Evolutionary conservation across 441 rosid species (phyloP).

Genomic region (Hura crepitans): DNA sequence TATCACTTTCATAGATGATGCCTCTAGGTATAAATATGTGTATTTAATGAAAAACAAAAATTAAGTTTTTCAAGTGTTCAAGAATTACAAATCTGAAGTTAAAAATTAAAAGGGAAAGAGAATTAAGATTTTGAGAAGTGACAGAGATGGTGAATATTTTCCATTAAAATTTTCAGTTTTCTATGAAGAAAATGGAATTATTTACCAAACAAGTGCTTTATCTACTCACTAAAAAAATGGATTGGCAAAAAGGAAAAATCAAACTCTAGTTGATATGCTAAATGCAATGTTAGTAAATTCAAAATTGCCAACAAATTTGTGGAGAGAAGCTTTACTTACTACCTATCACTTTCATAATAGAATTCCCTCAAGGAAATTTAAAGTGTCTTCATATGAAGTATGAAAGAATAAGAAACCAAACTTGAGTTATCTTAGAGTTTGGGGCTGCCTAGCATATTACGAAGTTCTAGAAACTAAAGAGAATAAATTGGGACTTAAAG

Average conservation of each 20-base stretch:
- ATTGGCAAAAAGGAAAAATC: background rate
- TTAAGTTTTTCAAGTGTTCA: background rate
- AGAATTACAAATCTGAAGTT: background rate
- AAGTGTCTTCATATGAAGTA: too few relatives aligned
- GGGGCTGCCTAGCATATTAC: too few relatives aligned
- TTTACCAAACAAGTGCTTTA: background rate
- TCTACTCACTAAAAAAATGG: background rate
- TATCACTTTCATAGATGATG: too few relatives aligned
- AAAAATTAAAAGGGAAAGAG: background rate
- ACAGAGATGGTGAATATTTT: background rate
- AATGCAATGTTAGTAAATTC: background rate
- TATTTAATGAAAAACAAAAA: too few relatives aligned
- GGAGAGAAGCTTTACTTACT: background rate
- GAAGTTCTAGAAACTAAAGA: too few relatives aligned
- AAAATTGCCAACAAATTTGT: background rate
- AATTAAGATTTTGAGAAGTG: background rate
- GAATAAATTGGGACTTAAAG: too few relatives aligned
- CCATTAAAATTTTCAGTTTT: background rate
- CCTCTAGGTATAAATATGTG: too few relatives aligned
- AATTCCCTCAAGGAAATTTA: too few relatives aligned
- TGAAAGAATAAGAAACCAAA: too few relatives aligned
- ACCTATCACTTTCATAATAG: background rate
- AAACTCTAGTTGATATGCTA: background rate
- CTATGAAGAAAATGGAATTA: background rate
- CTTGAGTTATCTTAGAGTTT: too few relatives aligned